These are phyloP conservation scores for Myrica gale DNA, from an alignment of 306 rosid species.

Conservation along the genomic window DNA sequence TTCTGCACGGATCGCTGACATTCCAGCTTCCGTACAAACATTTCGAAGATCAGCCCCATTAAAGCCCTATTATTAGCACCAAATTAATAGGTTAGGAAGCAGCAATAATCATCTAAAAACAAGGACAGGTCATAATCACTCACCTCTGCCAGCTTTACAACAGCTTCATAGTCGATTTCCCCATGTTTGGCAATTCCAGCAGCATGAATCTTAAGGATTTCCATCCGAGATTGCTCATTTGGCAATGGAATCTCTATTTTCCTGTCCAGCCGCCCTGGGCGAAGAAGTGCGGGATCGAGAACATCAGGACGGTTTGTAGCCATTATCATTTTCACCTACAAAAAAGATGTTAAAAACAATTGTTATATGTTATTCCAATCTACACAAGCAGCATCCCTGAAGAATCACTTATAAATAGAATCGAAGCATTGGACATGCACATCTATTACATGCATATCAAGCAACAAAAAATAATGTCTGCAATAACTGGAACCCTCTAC, in stretches of 20 bases:
- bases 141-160: conserved; percentile 97
- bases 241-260: conserved; percentile 98
- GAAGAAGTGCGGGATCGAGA: conserved; percentile 94
- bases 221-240: conserved; percentile 91
- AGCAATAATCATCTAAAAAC: conserved; percentile 6
- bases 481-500: no score
- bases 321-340: conserved; percentile 95
- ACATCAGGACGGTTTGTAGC: conserved; percentile 96
- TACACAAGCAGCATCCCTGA: conserved; percentile 14
- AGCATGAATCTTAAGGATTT: conserved; percentile 97
- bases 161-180: conserved; percentile 96
- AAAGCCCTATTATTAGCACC: conserved; percentile 58
- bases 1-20: conserved; percentile 96
- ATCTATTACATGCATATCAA: no score
- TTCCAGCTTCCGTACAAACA: conserved; percentile 98
- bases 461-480: no score
- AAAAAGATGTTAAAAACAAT: conserved; percentile 10
- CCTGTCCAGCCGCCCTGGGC: conserved; percentile 91
- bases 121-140: conserved; percentile 22
- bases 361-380: neutral
- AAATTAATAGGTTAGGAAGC: conserved; percentile 22
- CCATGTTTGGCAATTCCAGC: conserved; percentile 96
- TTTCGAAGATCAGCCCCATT: conserved; percentile 97
- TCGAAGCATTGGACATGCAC: no score
- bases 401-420: neutral